Evolutionary conservation across 805 yeast genomes (phyloP).

Genomic region (Wickerhamiella shivajii): DNA sequence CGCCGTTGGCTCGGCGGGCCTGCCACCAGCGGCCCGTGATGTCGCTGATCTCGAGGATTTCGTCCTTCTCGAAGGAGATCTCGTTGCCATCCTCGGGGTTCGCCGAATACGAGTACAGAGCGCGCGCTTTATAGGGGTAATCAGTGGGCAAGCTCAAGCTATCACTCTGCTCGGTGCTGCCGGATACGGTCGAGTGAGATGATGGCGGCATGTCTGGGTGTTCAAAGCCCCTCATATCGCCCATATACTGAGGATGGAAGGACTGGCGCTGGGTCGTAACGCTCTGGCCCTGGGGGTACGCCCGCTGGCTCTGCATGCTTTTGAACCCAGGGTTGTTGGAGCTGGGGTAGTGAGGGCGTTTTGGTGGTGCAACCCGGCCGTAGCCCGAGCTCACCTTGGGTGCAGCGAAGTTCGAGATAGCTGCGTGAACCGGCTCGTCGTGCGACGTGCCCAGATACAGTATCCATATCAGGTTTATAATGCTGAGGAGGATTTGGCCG

Average conservation of each 20-base stretch:
- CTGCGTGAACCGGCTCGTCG: constrained; percentile 72
- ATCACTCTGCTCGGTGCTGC: constrained; percentile 9
- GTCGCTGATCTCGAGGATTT: constrained; percentile 80
- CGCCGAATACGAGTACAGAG: constrained; percentile 75
- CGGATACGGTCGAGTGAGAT: constrained; percentile 6
- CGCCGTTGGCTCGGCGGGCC: constrained; percentile 78
- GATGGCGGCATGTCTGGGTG: constrained; percentile 1
- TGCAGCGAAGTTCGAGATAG: constrained; percentile 68
- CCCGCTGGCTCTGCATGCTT: constrained; percentile 7
- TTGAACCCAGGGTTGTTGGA: constrained; percentile 3
- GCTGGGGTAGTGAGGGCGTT: constrained; percentile 8
- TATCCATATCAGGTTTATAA: constrained; percentile 73
- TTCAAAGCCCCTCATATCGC: constrained; percentile 12
- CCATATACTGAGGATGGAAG: constrained; percentile 12
- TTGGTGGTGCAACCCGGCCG: background rate
- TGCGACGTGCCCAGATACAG: constrained; percentile 83
- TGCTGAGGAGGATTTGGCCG: constrained; percentile 71
- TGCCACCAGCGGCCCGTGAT: constrained; percentile 98
- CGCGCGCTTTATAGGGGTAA: constrained; percentile 76
- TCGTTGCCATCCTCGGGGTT: constrained; percentile 89
- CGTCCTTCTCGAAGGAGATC: constrained; percentile 80
- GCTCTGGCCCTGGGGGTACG: constrained; percentile 1
- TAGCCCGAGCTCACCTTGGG: constrained; percentile 8
- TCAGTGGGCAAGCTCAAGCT: constrained; percentile 20
- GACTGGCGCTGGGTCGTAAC: background rate